phyloP scores from a whole-genome alignment of 345 rosid species.

The Clausena lansium region DNA sequence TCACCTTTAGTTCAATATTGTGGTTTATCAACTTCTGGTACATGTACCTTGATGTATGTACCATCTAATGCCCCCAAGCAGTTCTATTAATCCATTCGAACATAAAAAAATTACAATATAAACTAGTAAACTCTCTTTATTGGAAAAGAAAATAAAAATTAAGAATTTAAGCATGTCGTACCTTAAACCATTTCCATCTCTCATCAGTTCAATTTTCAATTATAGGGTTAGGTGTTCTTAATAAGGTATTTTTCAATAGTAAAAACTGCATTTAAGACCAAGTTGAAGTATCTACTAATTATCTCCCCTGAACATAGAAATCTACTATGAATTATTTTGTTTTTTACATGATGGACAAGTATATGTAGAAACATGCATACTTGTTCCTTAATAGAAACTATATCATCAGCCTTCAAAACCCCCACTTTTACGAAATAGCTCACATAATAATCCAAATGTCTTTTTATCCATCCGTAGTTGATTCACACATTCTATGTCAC shows the following conservation, averaged over 20 bases:
- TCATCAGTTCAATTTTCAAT: no score
- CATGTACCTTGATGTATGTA: not conserved
- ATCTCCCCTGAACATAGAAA: not conserved
- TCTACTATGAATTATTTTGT: not conserved
- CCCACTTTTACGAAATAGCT: not conserved
- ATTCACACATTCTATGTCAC: not conserved
- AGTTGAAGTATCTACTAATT: not conserved
- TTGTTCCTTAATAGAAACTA: not conserved
- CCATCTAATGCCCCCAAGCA: not conserved
- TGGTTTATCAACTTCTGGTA: not conserved
- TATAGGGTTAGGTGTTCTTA: no score
- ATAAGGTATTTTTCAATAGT: no score
- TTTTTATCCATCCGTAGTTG: not conserved
- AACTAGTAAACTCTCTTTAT: no score
- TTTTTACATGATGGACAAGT: not conserved
- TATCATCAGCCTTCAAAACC: not conserved
- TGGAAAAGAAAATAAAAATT: no score
- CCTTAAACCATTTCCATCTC: no score
- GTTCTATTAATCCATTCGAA: no score
- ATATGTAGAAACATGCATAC: not conserved
- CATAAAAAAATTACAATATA: not conserved
- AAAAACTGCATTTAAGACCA: not conserved
- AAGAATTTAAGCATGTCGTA: no score
- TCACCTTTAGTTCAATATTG: not conserved
- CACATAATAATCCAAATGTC: not conserved